Evolutionary conservation across 257 asterid genomes (phyloP), one percentile per base, ranked within the genome.

Genomic region (Gentiana macrophylla): DNA sequence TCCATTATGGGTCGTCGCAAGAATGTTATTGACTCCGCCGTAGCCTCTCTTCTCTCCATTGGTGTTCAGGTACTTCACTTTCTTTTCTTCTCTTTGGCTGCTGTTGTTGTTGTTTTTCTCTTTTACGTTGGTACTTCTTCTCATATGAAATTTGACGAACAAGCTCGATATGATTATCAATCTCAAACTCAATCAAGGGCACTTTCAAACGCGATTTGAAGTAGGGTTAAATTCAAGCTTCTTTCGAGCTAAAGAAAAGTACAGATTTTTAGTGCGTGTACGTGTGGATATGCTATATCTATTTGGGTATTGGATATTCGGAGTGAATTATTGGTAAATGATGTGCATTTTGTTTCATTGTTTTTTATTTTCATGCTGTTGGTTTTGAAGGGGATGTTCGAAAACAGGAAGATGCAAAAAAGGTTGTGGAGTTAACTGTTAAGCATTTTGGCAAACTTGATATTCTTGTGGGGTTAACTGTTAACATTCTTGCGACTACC

Each of bases 1-100:
- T 88, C 86, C 49, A 74, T 85, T 68, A 85, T 88, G 97, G 97
- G 97, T 61, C 97, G 97, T 70, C 95, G 97, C 32, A 79, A 65
- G 63, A 37, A 53, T 60, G 87, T 87, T 60, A 50, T 87, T 1
- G 81, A 80, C 75, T 80, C 76, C 55, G 90, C 94, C 50, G 94
- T 85, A 62, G 69, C 94, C 57, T 50, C 69, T 70, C 94, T 88
- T 77, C 77, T 46, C 15, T 73, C 93, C 67, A 76, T 82, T 63
- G 90, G 86, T 59, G 77, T 88, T 64, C 79, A 79, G 67, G 94
- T 84, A 75, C 12, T 24, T 24, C 24, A 24, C 24, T 24, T 24
- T 24, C 24, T 24, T 24, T 5, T 33, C 9, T 4, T 6, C 10
- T 45, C 48, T 55, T 8, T 11, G 1, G 4, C 35, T 33, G n/a